A percentile compares a stretch with the other conserved stretches of the same genome.
Conservation (phyloP, 768 basidiomycete species). For the Lactarius evosmus region DNA sequence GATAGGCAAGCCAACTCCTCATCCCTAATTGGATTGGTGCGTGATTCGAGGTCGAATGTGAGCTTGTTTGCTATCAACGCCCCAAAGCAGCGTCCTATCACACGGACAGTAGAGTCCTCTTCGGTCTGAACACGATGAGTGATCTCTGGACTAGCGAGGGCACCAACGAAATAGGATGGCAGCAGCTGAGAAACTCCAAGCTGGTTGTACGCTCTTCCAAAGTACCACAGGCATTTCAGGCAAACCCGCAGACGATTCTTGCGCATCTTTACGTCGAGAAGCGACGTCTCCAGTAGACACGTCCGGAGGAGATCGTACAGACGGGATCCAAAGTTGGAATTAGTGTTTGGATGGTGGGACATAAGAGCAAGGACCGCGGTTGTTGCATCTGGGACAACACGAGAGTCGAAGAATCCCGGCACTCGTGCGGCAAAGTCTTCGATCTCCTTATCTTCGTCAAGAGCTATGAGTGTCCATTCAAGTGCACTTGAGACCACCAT, state of each 20-base stretch:
- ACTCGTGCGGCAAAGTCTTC: background rate
- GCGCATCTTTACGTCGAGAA: background rate
- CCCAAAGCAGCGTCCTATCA: background rate
- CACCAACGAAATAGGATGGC: background rate
- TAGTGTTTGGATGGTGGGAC: background rate
- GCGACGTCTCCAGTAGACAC: background rate
- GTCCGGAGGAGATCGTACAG: background rate
- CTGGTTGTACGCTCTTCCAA: background rate
- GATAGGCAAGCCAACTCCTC: background rate
- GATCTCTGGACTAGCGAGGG: background rate
- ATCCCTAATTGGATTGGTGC: background rate
- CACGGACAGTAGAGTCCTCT: background rate
- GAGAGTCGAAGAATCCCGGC: background rate
- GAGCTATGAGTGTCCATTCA: background rate
- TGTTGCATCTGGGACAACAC: background rate
- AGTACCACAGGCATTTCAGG: background rate
- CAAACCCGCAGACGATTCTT: background rate
- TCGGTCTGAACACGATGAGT: background rate
- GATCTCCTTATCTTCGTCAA: conserved; percentile 2
- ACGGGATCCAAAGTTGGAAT: background rate
- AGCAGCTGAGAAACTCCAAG: background rate
- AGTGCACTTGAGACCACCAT: background rate
- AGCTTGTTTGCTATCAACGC: background rate
- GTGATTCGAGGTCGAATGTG: background rate
- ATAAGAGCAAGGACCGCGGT: conserved; percentile 10